These are phyloP conservation scores for Phytophthora pinifolia DNA, from an alignment of 352 stramenopile species.

Conservation along the genomic window DNA sequence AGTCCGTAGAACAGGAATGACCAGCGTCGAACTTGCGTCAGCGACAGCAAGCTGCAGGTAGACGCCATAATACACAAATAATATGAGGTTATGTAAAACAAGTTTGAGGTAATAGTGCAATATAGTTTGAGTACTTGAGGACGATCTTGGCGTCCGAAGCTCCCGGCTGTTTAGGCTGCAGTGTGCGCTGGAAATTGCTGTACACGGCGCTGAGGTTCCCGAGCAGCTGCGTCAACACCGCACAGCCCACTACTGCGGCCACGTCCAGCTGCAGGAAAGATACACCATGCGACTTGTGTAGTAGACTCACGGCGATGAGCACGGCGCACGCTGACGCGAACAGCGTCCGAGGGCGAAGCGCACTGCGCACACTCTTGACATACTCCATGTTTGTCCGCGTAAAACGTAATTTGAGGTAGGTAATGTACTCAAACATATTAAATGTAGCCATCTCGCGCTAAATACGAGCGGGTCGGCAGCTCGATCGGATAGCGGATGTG, in stretches of 20 bases:
- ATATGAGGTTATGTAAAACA: background rate
- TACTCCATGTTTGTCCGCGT: constrained; percentile 43
- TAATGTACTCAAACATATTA: no score
- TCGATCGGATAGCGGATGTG: no score
- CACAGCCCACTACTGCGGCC: constrained; percentile 38
- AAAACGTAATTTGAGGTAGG: no score
- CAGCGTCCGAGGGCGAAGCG: constrained; percentile 54
- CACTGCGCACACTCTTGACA: constrained; percentile 57
- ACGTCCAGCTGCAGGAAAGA: constrained; percentile 47
- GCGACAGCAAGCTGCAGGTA: constrained; percentile 53
- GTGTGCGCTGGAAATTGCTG: constrained; percentile 65
- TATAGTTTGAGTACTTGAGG: constrained; percentile 48
- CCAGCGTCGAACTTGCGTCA: constrained; percentile 74
- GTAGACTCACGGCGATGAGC: constrained; percentile 52
- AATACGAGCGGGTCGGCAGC: no score
- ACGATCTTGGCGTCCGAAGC: constrained; percentile 42
- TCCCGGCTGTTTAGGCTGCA: constrained; percentile 45
- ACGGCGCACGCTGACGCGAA: constrained; percentile 60
- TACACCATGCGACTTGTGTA: constrained; percentile 38
- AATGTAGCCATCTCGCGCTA: no score
- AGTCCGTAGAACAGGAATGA: constrained; percentile 56
- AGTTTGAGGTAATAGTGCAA: no score
- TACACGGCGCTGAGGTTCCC: constrained; percentile 75
- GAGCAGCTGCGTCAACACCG: constrained; percentile 64
- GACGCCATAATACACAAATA: constrained; percentile 5